Conservation (phyloP, 768 basidiomycete species). For the Termitomyces sp. region DNA sequence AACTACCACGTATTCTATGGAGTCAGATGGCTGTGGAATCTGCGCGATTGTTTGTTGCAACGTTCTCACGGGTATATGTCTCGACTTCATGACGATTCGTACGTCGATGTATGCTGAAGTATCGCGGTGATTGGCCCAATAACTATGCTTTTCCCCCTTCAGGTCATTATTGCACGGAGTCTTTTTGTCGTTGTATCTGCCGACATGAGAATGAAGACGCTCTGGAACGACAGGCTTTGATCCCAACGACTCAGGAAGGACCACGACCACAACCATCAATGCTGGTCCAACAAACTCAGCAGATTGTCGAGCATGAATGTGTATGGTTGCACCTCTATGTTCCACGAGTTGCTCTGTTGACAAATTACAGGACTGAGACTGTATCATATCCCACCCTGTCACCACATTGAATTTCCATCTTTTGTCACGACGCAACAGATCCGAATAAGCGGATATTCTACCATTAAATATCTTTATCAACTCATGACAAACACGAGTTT, state of each 20-base stretch:
- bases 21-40: slow-evolving; percentile 22
- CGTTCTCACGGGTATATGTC: slow-evolving; percentile 29
- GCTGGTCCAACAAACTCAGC: slow-evolving; percentile 12
- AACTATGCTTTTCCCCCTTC: not conserved
- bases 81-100: slow-evolving; percentile 35
- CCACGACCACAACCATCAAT: slow-evolving; percentile 22
- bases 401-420: not conserved
- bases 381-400: not conserved
- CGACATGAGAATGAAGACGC: slow-evolving; percentile 7
- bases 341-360: not conserved
- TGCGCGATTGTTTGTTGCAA: slow-evolving; percentile 25
- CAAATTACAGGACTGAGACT: not conserved
- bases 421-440: not conserved
- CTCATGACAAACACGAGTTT: not conserved
- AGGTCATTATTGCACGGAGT: slow-evolving; percentile 33
- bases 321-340: not conserved
- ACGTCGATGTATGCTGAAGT: slow-evolving; percentile 5
- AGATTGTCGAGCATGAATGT: not conserved
- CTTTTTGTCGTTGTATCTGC: slow-evolving; percentile 21
- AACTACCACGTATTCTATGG: slow-evolving; percentile 15
- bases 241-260: slow-evolving; percentile 18
- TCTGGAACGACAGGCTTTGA: slow-evolving; percentile 23
- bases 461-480: not conserved
- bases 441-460: not conserved
- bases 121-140: not conserved